Base-by-base conservation (phyloP, 352 stramenopile species). In the Phytopythium chamaehyphon region DNA sequence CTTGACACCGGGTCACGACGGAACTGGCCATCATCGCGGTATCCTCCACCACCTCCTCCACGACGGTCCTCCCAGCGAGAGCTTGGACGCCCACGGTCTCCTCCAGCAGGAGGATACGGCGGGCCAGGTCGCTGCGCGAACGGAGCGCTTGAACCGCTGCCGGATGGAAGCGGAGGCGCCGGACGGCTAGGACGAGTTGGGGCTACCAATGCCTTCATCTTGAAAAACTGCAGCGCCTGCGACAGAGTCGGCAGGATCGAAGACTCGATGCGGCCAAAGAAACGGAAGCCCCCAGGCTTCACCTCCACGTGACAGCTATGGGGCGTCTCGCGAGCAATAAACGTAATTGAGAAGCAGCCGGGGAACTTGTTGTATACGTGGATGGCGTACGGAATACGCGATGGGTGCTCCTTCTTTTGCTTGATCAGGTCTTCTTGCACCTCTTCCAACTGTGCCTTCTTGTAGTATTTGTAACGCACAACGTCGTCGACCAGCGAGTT, bases 331-430 rank as follows among this genome's bases (percentile, higher is more conserved):
- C 83, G 83, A 10, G 83, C 85, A 42, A 95, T 79, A 57, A 91
- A 95, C 55, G 85, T 90, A 62, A 95, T 91, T 45, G 85, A 95
- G 51, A 95, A 95, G 61, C 85, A 95, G 6, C 85, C 85, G 0
- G 85, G 85, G 46, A 93, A 95, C 57, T 90, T 90, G 54, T 52
- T 86, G 57, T 93, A 95, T 59, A 93, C 28, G 59, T 95, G 85
- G 16, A 95, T 55, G 16, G 81, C 77, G 61, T 93, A 95, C 26
- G 85, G 85, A 45, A 95, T 92, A 48, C 79, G 69, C 28, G 76
- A 81, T 19, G 85, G 83, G 48, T 93, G 77, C 37, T 80, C 85
- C 40, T 93, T 93, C 64, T 95, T 95, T 62, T 93, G 78, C 59
- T 91, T 90, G 63, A 93, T 91, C 47, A 95, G 45, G 43, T 92